Evolutionary conservation across 2,329 filamentous ascomycete genomes (phyloP), one percentile per base, ranked within the genome.

Genomic region (Exophiala bonariae): DNA sequence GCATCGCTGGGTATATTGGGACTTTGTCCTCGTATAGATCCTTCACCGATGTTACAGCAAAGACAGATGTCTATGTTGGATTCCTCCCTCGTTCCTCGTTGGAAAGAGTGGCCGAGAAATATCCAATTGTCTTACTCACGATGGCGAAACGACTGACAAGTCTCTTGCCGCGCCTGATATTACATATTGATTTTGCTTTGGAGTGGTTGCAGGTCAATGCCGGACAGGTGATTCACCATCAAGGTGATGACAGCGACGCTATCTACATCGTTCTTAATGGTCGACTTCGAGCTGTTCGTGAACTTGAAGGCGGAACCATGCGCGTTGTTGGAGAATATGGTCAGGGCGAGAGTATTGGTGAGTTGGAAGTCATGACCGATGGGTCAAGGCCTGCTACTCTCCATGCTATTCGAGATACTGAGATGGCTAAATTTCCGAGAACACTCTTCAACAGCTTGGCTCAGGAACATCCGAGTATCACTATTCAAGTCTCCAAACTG

Each of bases 181-280:
- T 96, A 13, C 93, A 99, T 62, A 97, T 99, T 55, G 93, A 99
- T 67, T 99, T 99, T 70, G 93, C 93, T 3, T 76, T 99, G 14
- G 95, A 99, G 72, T 99, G 95, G 93, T 85, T 96, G 3, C 95
- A 99, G 63, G 90, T 99, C 52, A 90, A 89, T 67, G 89, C 93
- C 3, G 91, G 93, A 0, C 90, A 99, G 63, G 87, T 96, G 8
- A 87, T 99, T 28, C 96, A 95, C 65, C 89, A 95, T 57, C 87
- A 95, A 66, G 85, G 85, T 2, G 91, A 99, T 57, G 93, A 97
- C 57, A 99, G 93, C 61, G 93, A 99, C 66, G 92, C 95, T 1
- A 99, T 99, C 32, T 99, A 97, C 61, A 91, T 99, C 52, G 93
- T 99, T 2, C 78, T 99, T 13, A 99, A 99, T 59, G 93, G 93